Evolutionary conservation across 345 rosid species (phyloP), one percentile per base, ranked within the genome.

Genomic region (Arabidopsis suecica): DNA sequence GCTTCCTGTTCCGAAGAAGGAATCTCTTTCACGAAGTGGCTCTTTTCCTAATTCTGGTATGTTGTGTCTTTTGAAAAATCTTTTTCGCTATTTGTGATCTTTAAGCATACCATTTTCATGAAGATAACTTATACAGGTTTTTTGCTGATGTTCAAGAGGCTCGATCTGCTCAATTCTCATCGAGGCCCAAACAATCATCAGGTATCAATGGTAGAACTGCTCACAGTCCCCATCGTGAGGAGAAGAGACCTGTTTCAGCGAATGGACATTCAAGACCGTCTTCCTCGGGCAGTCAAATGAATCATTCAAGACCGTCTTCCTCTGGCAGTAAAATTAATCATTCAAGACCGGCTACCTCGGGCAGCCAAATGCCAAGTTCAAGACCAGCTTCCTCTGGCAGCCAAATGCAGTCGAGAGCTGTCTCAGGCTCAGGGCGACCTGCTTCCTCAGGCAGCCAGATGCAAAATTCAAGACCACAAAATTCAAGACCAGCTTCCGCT

Each of bases 101-200:
- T 71, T 68, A 67, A 83, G 72, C 85, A 75, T 80, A 69, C 74
- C 86, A 81, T 83, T 81, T 83, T 82, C 80, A 88, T 84, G 77
- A 75, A 80, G 88, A 81, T 79, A 84, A 87, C 88, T 88, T 87
- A 88, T 77, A 78, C 85, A 84, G 92, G 82, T 63, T 87, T 85
- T 87, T 85, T 85, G 72, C 81, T 85, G 84, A 85, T 88, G 86
- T 88, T 89, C 82, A 88, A 94, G 97, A 87, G 82, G 87, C 85
- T 16, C 87, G 85, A 16, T 53, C 89, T 48, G 86, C 85, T 78
- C 88, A 82, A 48, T 48, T 80, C 60, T 80, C 84, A 45, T 72
- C 78, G 14, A 86, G 84, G 83, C 83, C 84, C 68, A 89, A 78
- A 73, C 95, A 56, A 48, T 67, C 71, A 38, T 58, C 82, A 68